Evolutionary conservation across 192 early-diverging fungal species (phyloP), one percentile per base, ranked within the genome.

Genomic region (Backusella tarrabulga): DNA sequence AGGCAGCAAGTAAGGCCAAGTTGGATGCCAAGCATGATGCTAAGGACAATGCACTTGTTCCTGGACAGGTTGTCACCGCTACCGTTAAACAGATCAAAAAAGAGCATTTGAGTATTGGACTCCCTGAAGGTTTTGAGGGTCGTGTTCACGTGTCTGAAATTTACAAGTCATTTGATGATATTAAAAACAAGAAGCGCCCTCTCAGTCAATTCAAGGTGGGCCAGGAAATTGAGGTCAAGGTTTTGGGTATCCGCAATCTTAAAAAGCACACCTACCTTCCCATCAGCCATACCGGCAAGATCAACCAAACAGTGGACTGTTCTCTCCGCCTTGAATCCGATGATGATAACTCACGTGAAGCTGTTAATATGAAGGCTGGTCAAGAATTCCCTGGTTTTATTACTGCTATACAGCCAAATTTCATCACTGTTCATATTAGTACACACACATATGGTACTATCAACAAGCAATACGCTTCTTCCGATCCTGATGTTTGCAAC

Each of bases 101-200:
- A 5, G 80, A 71, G 14, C 89, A 92, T 68, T 79, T 90, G 69
- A 91, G 92, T 56, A 73, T 96, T 35, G 75, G 73, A 7, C 83
- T 96, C 36, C 94, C 92, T 12, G 78, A 83, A 35, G 92, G 93
- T 75, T 77, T 95, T 34, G 88, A 90, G 76, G 95, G 93, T 19
- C 89, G 93, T 46, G 73, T 96, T 68, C 94, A 95, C 75, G 76
- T 91, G 50, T 89, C 91, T n/a, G 92, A 96, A 83, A 78, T 92
- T 2, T 76, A 79, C 44, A 91, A 93, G 72, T 32, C 23, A 38
- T 66, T 77, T 34, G 73, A 50, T 54, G 68, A 76, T 11, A 75
- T 76, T 35, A 77, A 63, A 19, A 66, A 73, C 38, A 72, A 72
- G 21, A 75, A 78, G 19, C 76, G 76, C 29, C 87, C 90, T 50